Evolutionary conservation across 805 yeast genomes (phyloP).

Genomic region (Saturnispora hagleri): DNA sequence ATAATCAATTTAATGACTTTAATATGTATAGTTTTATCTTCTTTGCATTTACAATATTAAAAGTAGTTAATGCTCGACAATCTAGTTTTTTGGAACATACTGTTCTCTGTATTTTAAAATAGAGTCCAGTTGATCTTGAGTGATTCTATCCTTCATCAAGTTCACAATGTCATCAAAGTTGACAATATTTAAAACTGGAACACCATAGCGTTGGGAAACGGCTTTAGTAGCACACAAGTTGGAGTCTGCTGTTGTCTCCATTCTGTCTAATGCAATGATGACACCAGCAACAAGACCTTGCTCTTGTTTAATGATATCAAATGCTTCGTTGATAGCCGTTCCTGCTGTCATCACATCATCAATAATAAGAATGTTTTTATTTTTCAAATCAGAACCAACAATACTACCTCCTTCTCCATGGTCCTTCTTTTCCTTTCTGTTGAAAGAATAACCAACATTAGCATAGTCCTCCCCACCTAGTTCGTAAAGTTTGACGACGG

Average conservation of each 20-base stretch:
- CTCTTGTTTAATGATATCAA: constrained; percentile 60
- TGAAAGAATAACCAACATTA: constrained; percentile 79
- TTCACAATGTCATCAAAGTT: constrained; percentile 64
- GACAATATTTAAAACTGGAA: constrained; percentile 81
- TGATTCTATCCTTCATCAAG: constrained; percentile 45
- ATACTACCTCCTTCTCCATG: constrained; percentile 97
- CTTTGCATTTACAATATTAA: not conserved
- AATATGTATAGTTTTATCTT: not conserved
- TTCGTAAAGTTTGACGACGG: constrained; percentile 88
- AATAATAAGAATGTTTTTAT: constrained; percentile 70
- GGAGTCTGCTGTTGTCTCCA: constrained; percentile 67
- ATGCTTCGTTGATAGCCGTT: constrained; percentile 94
- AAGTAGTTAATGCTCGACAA: not conserved
- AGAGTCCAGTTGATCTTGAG: constrained; percentile 46
- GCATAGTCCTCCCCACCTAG: constrained; percentile 73
- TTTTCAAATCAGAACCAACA: constrained; percentile 73
- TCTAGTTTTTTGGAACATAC: constrained; percentile 34
- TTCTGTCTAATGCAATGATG: constrained; percentile 89
- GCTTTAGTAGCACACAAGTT: constrained; percentile 72
- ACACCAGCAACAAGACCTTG: constrained; percentile 74
- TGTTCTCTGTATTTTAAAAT: constrained; percentile 49
- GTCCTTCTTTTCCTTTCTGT: constrained; percentile 93
- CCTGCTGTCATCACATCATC: constrained; percentile 99
- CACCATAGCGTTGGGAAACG: constrained; percentile 58
- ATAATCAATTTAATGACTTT: not conserved